These are phyloP conservation scores for Alternaria ventricosa DNA, from an alignment of 2,329 filamentous ascomycete species.

Conservation along the genomic window DNA sequence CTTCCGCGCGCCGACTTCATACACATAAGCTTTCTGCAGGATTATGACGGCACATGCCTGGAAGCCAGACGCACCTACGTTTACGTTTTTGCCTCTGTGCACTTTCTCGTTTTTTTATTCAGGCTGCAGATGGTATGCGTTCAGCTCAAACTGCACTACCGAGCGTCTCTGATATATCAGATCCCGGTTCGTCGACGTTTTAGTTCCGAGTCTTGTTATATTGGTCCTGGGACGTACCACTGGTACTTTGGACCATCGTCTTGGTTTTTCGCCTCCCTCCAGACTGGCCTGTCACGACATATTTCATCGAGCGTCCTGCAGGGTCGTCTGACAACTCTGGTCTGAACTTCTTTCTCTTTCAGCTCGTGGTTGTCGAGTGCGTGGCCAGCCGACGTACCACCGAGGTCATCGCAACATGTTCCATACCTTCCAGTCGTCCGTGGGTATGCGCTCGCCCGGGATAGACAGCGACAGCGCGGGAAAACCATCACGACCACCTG, in stretches of 20 bases:
- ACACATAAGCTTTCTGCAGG: slow-evolving; percentile 9
- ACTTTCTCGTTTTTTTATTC: slow-evolving; percentile 14
- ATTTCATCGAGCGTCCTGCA: slow-evolving; percentile 11
- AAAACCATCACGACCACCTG: slow-evolving; percentile 46
- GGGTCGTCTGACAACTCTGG: slow-evolving; percentile 11
- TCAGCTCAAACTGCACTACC: slow-evolving; percentile 12
- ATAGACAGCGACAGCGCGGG: slow-evolving; percentile 42
- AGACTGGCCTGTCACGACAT: slow-evolving; percentile 5
- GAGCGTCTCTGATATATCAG: slow-evolving; percentile 25
- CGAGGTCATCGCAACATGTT: slow-evolving; percentile 45
- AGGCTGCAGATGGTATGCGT: slow-evolving; percentile 26
- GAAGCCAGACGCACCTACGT: slow-evolving; percentile 8
- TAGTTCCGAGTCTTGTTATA: slow-evolving; percentile 18
- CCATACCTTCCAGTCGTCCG: slow-evolving; percentile 53
- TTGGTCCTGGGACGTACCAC: slow-evolving; percentile 14
- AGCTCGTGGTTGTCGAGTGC: background rate
- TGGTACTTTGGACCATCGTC: slow-evolving; percentile 15
- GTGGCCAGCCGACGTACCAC: background rate
- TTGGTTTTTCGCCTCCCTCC: slow-evolving; percentile 11
- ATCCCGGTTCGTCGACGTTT: slow-evolving; percentile 14
- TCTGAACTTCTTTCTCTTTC: slow-evolving; percentile 5
- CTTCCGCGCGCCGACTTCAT: slow-evolving; percentile 11
- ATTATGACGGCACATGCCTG: slow-evolving; percentile 15
- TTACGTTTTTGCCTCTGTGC: slow-evolving; percentile 10
- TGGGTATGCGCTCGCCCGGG: slow-evolving; percentile 39